Evolutionary conservation across 1,284 basidiomycete species (phyloP), one percentile per base, ranked within the genome.

Genomic region (Earliella scabrosa): DNA sequence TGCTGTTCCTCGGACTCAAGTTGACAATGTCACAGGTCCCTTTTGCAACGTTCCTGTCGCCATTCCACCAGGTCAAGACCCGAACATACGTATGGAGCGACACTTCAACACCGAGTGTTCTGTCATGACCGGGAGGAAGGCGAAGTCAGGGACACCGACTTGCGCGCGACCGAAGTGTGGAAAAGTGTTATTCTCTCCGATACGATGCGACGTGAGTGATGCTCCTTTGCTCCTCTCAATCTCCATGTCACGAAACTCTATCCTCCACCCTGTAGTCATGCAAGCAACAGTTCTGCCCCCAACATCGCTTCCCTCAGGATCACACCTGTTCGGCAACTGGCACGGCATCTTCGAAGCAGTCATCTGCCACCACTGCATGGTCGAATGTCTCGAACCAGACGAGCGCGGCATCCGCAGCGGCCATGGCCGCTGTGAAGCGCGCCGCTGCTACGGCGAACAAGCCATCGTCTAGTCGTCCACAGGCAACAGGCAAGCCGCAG

Each of bases 61-160:
- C 11, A 82, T 92, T 55, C 84, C 82, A 26, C 83, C 79, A 0
- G 87, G 86, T 21, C 84, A 90, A 67, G 87, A 93, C 65, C 88
- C 90, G 11, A 92, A 92, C 63, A 71, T 84, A 34, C 81, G 84
- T 45, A 90, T 93, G 85, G 88, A 92, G 58, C 72, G 75, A 1
- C 90, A 93, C 66, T 79, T 93, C 61, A 74, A 67, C 32, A 75
- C 66, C 0, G 86, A 88, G 46, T 93, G 90, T 65, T 78, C 79
- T 9, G 84, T 86, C 35, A 82, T 84, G 75, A 88, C 85, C 0
- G 86, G 87, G 43, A 81, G 79, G 58, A 81, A 78, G 66, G 66
- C 76, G 23, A 83, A 78, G 60, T 77, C 82, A 2, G 31, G 31
- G 7, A 75, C 77, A 47, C 87, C 89, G 0, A 70, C 77, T 10